Base-by-base conservation (phyloP, 179 eudicot genomes). In the Spinacia oleracea region DNA sequence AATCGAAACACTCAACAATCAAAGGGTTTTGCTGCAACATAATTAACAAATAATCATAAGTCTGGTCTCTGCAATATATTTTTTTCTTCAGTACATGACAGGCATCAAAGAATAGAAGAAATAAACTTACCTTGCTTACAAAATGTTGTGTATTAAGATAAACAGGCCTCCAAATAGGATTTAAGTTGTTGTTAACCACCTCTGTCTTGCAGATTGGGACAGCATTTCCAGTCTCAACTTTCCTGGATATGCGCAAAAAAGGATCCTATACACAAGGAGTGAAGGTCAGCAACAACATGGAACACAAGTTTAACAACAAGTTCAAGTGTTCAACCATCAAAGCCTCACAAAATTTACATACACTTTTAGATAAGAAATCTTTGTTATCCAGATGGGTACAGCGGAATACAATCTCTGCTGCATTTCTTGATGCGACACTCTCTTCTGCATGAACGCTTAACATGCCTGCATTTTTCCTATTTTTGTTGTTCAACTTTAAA, bases 201-300 rank as follows among this genome's bases (percentile, higher is more conserved):
- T 93, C 99, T 32, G 99, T 93, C 89, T 93, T 96, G 84, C 93
- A 93, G 76, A 96, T 86, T 23, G 97, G 97, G 74, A 96, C 80
- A 74, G 82, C 64, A 46, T 82, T 80, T 74, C 97, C 98, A 35
- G 68, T 86, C 83, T 96, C 98, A 60, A 86, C 83, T 81, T 85
- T 79, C 86, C 91, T 89, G 35, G 97, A 96, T 79, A 96, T 91
- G 80, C 91, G 90, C 81, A 96, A 81, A 82, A 96, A 96, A 29
- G 98, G 98, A 89, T 93, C 99, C 97, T 93, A 78, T 38, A 86
- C 58, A 4, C 46, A 80, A 73, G 51, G 63, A 68, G 2, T 29
- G 58, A 70, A 25, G 12, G 53, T 81, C 56, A 84, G 83, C 65
- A 21, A 64, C 48, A 71, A 27, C 29, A 74, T 16, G 53, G 58